Evolutionary conservation across 2,329 filamentous ascomycete species (phyloP).

Genomic region (Aspergillus clavatus): DNA sequence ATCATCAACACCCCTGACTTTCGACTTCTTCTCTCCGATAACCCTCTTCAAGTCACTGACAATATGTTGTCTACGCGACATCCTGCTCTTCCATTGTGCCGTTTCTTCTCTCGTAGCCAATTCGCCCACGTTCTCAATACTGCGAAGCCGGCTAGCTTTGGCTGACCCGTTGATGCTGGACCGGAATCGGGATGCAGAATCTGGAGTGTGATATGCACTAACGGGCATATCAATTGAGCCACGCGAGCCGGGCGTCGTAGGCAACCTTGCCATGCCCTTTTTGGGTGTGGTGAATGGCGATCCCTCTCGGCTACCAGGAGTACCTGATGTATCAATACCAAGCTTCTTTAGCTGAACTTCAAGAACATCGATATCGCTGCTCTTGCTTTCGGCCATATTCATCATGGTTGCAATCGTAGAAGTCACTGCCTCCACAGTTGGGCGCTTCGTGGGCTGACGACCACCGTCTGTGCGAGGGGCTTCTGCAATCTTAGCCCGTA

Average conservation of each 20-base stretch:
- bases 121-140: slow-evolving; percentile 24
- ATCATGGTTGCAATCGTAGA: slow-evolving; percentile 93
- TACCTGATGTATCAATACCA: slow-evolving; percentile 41
- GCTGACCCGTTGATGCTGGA: slow-evolving; percentile 34
- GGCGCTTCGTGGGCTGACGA: slow-evolving; percentile 45
- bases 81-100: slow-evolving; percentile 33
- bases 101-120: slow-evolving; percentile 27
- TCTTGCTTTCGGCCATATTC: slow-evolving; percentile 82
- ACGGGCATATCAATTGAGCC: slow-evolving; percentile 29
- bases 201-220: slow-evolving; percentile 40
- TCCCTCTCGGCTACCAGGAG: slow-evolving; percentile 30
- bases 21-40: slow-evolving; percentile 31
- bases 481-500: slow-evolving; percentile 71
- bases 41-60: slow-evolving; percentile 34
- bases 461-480: slow-evolving; percentile 48
- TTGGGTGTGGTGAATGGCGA: slow-evolving; percentile 37
- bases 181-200: slow-evolving; percentile 35
- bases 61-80: slow-evolving; percentile 32
- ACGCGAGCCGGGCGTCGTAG: slow-evolving; percentile 36
- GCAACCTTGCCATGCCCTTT: slow-evolving; percentile 29
- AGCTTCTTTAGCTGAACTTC: slow-evolving; percentile 80
- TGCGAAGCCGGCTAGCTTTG: slow-evolving; percentile 29
- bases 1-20: slow-evolving; percentile 31
- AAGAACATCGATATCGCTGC: slow-evolving; percentile 82
- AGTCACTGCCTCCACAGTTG: slow-evolving; percentile 86